These are phyloP conservation scores for Claviceps sp. DNA, from an alignment of 2,329 filamentous ascomycete genomes.

Conservation along the genomic window DNA sequence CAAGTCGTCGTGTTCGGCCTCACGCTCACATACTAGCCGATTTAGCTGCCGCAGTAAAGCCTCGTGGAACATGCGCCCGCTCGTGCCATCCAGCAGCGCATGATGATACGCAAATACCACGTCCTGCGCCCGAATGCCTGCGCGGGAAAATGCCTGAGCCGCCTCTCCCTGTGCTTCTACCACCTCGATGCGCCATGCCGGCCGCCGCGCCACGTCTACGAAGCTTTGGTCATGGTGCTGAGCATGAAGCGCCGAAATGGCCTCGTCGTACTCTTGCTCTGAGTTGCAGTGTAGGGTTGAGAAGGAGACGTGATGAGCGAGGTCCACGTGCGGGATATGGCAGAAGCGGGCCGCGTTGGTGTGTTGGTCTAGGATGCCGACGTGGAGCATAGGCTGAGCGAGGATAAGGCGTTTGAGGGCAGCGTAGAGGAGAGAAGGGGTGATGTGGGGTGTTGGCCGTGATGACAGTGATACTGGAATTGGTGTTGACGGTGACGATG, in stretches of 20 bases:
- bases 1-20: too few relatives aligned
- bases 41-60: slow-evolving; percentile 31
- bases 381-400: slow-evolving; percentile 32
- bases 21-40: background rate
- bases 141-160: background rate
- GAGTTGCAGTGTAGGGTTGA: slow-evolving; percentile 10
- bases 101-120: slow-evolving; percentile 39
- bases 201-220: slow-evolving; percentile 22
- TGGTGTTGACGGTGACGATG: too few relatives aligned
- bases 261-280: slow-evolving; percentile 16
- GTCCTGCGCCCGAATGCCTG: slow-evolving; percentile 20
- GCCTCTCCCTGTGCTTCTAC: slow-evolving; percentile 10
- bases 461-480: too few relatives aligned
- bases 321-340: slow-evolving; percentile 27
- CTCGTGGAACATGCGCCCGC: slow-evolving; percentile 34
- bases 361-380: slow-evolving; percentile 33
- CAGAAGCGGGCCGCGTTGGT: slow-evolving; percentile 30
- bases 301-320: slow-evolving; percentile 29
- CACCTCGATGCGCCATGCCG: slow-evolving; percentile 35
- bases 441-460: background rate
- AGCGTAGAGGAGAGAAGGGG: slow-evolving; percentile 14
- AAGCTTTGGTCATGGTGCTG: slow-evolving; percentile 28
- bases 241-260: slow-evolving; percentile 21
- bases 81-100: slow-evolving; percentile 36
- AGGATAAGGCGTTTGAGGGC: slow-evolving; percentile 28